Base-by-base conservation (phyloP, 2,329 filamentous ascomycete species). In the Fusarium sp. region DNA sequence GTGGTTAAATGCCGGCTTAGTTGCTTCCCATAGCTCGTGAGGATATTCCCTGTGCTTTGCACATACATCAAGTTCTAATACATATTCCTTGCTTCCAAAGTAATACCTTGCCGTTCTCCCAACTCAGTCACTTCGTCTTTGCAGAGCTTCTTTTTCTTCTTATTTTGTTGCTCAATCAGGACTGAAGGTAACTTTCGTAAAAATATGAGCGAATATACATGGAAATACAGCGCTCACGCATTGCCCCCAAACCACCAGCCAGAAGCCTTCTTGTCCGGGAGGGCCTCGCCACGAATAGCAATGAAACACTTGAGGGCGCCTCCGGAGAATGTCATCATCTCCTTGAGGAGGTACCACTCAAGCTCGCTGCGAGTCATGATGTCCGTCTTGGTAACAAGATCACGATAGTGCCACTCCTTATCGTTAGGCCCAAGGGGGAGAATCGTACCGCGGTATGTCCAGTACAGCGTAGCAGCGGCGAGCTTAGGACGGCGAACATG, bases 291-390 rank as follows among this genome's bases (percentile, higher is more conserved):
- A 11, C 65, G 64, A 23, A 75, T 72, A n/a, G 64, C 65, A 18
- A 75, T 45, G 45, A 68, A 75, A 31, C 70, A 74, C 51, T 71
- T 74, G 55, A 74, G 59, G 2, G 69, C 63, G 4, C 72, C 72
- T 27, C 51, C 51, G 8, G 70, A 73, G 0, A 70, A 55, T 27
- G 63, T 51, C 67, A 75, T 72, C 64, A 75, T 74, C 61, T 75
- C 72, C 56, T 72, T 73, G 45, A 75, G 63, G 13, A 75, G 53
- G 29, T 66, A 66, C 72, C 72, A 75, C 46, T 75, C 72, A 13
- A 65, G 39, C 55, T 75, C 72, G 33, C 70, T 64, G n/a, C 67
- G 70, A 23, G 35, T 35, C 25, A 75, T 50, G 14, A 75, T 54
- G 21, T 75, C 72, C 4, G 71, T 72, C 56, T 73, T 72, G 37